These are phyloP conservation scores for Mortierella hygrophila DNA, from an alignment of 192 early-diverging fungal genomes.

Conservation along the genomic window DNA sequence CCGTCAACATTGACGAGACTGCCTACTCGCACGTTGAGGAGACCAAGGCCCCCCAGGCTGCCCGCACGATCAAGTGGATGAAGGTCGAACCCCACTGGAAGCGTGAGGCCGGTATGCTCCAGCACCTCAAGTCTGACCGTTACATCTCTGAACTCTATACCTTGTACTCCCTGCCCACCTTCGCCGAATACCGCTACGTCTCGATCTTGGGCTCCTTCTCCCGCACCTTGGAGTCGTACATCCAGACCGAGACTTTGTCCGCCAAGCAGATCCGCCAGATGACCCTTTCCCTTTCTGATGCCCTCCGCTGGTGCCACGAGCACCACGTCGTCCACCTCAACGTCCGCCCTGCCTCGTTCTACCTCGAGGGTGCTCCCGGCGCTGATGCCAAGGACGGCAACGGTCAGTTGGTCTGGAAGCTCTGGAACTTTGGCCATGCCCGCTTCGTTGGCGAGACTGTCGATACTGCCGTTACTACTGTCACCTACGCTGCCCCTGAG, in stretches of 20 bases:
- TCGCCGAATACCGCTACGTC: slow-evolving; percentile 54
- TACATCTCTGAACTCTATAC: slow-evolving; percentile 52
- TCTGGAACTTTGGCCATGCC: slow-evolving; percentile 58
- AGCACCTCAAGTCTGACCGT: slow-evolving; percentile 53
- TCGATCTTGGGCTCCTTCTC: slow-evolving; percentile 49
- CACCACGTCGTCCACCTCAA: slow-evolving; percentile 56
- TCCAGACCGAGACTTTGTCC: slow-evolving; percentile 29
- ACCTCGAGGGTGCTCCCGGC: slow-evolving; percentile 46
- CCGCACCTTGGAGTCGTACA: slow-evolving; percentile 49
- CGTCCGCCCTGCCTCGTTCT: slow-evolving; percentile 53
- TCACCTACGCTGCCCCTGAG: slow-evolving; percentile 54
- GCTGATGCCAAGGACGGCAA: slow-evolving; percentile 22
- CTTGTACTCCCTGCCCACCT: slow-evolving; percentile 51
- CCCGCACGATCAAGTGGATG: slow-evolving; percentile 56
- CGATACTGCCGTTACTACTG: slow-evolving; percentile 51
- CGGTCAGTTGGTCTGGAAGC: slow-evolving; percentile 55
- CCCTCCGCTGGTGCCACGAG: slow-evolving; percentile 57
- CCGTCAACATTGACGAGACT: slow-evolving; percentile 48
- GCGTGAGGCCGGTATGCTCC: slow-evolving; percentile 58
- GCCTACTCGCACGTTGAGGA: slow-evolving; percentile 52
- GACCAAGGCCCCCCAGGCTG: slow-evolving; percentile 34
- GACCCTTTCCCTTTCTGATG: slow-evolving; percentile 48
- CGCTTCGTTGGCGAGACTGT: slow-evolving; percentile 54
- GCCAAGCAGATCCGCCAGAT: slow-evolving; percentile 42
- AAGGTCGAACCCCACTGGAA: slow-evolving; percentile 57